These are phyloP conservation scores for Parachlorella kessleri DNA, from an alignment of 139 green algal species.

Conservation along the genomic window DNA sequence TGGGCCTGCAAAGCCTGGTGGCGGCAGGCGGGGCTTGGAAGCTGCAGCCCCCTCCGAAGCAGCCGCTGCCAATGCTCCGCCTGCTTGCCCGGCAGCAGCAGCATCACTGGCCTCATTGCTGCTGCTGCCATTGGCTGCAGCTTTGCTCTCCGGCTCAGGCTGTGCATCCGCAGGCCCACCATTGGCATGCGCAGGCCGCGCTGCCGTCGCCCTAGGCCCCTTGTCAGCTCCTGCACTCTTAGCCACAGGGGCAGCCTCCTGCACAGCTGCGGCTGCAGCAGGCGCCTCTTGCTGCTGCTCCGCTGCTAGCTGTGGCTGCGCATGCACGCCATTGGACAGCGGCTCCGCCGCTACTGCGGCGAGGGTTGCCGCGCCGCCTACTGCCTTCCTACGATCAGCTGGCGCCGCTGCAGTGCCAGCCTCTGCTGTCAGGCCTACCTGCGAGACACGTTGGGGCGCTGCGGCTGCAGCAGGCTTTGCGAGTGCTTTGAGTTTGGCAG, in stretches of 20 bases:
- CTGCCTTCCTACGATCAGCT: not conserved
- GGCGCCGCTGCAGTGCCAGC: not conserved
- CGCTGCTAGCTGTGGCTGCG: not conserved
- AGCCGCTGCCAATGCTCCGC: too few species aligned
- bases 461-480: constrained; percentile 10
- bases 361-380: not conserved
- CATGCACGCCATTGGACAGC: not conserved
- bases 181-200: too few species aligned
- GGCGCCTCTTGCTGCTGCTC: too few species aligned
- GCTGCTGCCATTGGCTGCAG: constrained; percentile 1
- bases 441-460: not conserved
- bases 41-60: too few species aligned
- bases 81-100: too few species aligned
- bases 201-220: too few species aligned
- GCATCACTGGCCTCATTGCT: too few species aligned
- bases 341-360: not conserved
- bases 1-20: constrained; percentile 6
- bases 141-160: not conserved
- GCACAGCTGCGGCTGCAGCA: too few species aligned
- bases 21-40: too few species aligned
- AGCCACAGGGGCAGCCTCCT: too few species aligned
- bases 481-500: constrained; percentile 37
- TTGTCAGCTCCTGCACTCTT: too few species aligned
- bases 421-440: not conserved
- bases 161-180: too few species aligned